These are phyloP conservation scores for Penicillium sp. DNA, from an alignment of 2,329 filamentous ascomycete genomes.

Conservation along the genomic window DNA sequence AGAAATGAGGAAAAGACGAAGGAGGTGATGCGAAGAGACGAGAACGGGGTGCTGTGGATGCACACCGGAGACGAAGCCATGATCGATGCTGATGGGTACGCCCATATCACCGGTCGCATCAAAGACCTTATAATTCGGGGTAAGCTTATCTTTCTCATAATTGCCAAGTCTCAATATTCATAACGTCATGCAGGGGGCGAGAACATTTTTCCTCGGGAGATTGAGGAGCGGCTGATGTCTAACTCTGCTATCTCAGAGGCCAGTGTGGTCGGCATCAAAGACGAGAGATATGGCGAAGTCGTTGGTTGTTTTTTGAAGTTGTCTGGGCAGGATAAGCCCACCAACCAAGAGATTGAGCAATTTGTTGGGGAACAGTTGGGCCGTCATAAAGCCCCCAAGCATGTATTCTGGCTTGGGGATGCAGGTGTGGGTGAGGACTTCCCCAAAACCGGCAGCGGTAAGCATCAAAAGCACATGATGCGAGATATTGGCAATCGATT, in stretches of 20 bases:
- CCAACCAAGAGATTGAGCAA: constrained; percentile 54
- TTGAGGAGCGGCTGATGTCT: constrained; percentile 66
- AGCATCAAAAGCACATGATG: constrained; percentile 63
- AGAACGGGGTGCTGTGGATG: constrained; percentile 57
- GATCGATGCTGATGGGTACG: constrained; percentile 61
- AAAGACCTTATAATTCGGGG: constrained; percentile 77
- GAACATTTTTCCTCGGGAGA: constrained; percentile 70
- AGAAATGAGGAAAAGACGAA: constrained; percentile 49
- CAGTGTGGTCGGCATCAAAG: constrained; percentile 62
- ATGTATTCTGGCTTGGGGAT: constrained; percentile 72
- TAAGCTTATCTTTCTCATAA: constrained; percentile 11
- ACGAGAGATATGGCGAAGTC: constrained; percentile 51
- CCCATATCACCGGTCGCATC: constrained; percentile 69
- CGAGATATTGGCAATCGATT: constrained; percentile 46
- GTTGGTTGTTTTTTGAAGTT: constrained; percentile 61
- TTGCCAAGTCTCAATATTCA: too few relatives aligned
- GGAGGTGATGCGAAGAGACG: constrained; percentile 67
- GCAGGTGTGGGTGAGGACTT: constrained; percentile 53
- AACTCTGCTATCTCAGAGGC: constrained; percentile 62
- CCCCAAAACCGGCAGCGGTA: constrained; percentile 68
- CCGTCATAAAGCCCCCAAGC: constrained; percentile 64
- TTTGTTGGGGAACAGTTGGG: constrained; percentile 63
- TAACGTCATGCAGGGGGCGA: constrained; percentile 57
- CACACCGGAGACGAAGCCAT: constrained; percentile 61
- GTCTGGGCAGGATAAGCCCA: constrained; percentile 35